phyloP scores from a whole-genome alignment of 2,329 filamentous ascomycete species.

The Reticulascus tulasneorum region DNA sequence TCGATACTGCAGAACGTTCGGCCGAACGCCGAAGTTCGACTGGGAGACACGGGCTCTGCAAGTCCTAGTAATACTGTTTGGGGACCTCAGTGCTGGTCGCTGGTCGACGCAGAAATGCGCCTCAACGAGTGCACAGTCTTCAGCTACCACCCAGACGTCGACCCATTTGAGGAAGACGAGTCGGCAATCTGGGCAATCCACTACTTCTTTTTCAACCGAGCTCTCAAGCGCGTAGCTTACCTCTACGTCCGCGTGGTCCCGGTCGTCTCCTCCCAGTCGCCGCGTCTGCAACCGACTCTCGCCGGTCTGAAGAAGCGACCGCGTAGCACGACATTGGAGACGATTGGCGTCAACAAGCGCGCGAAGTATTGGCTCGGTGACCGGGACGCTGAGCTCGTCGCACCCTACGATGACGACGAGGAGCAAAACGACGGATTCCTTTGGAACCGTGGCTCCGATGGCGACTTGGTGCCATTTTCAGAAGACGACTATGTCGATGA shows the following conservation, averaged over 20 bases:
- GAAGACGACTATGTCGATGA: conserved; percentile 48
- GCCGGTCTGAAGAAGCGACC: conserved; percentile 18
- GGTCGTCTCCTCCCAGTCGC: conserved; percentile 58
- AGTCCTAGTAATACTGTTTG: conserved; percentile 55
- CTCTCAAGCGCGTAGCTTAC: conserved; percentile 88
- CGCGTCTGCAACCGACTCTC: conserved; percentile 20
- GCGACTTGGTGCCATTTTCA: conserved; percentile 50
- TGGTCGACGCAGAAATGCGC: conserved; percentile 92
- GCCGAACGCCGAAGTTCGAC: conserved; percentile 51
- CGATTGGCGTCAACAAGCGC: conserved; percentile 66
- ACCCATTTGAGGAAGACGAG: conserved; percentile 88
- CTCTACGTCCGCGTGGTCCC: conserved; percentile 87
- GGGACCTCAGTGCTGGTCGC: conserved; percentile 87
- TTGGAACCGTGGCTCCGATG: conserved; percentile 57
- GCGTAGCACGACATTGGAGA: conserved; percentile 21
- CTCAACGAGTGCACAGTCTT: conserved; percentile 86
- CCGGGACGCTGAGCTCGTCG: conserved; percentile 45
- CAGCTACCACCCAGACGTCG: conserved; percentile 82
- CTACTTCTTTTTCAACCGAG: conserved; percentile 97
- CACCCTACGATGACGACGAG: conserved; percentile 44
- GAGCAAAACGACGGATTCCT: conserved; percentile 46
- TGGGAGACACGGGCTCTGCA: conserved; percentile 34
- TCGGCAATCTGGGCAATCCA: conserved; percentile 92
- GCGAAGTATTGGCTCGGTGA: conserved; percentile 86
- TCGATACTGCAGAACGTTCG: conserved; percentile 83